Evolutionary conservation across 805 yeast genomes (phyloP), one percentile per base, ranked within the genome.

Genomic region (Yarrowia phangngaensis): DNA sequence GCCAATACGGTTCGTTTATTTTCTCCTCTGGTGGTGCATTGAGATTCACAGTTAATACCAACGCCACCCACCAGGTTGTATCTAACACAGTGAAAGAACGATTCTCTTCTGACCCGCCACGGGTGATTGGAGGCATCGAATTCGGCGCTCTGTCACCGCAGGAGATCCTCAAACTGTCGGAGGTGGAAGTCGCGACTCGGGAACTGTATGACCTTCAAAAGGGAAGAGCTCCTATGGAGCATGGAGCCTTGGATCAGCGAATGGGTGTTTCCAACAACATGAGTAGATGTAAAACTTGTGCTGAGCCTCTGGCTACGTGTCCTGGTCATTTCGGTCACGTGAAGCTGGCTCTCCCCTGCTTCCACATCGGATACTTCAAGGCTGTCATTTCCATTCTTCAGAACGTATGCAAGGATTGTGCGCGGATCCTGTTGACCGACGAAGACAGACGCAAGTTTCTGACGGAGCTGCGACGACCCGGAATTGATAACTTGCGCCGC

Each of bases 311-410:
- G 55, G 95, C 95, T 0, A 77, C 95, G 1, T 92, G 99, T 65
- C 97, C 90, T 68, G 99, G 99, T 52, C 99, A 92, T 69, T 92
- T 92, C 64, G 99, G 99, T 31, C 96, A 94, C 61, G 78, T 92
- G 55, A 78, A 86, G 59, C 73, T 92, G 46, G 95, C 97, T 0
- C 70, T 92, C 34, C 99, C 99, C 1, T 97, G 89, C 11, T 92
- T 90, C 69, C 98, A 92, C 62, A 92, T 92, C 36, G 99, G 99
- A 14, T 92, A 89, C 65, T 92, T 92, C 74, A 90, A 90, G 64
- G 81, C 89, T 32, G 84, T 87, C 16, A 84, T 92, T 55, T 83
- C 80, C 60, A 88, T 92, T 30, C 68, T 92, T 50, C 98, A 92
- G 65, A 78, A 85, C 48, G 80, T 92, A 53, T 92, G 99, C 71